Conservation (phyloP, 164 flowering plant species). For the Magnolia changhungtana region DNA sequence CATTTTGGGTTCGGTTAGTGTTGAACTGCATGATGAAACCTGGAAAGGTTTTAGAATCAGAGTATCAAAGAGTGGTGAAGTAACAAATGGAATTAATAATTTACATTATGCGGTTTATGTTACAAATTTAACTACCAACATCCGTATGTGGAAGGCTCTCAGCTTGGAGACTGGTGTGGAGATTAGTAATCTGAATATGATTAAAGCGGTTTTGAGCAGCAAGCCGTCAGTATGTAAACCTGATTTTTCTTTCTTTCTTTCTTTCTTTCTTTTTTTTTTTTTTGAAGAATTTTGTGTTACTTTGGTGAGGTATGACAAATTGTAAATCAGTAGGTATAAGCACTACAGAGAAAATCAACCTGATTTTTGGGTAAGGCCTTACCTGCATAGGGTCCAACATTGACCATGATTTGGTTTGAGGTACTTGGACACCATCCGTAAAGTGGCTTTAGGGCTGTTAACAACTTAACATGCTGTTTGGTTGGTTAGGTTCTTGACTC, state of each 20-base stretch:
- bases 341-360: too few relatives aligned
- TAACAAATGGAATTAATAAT: conserved; percentile 13
- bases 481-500: too few relatives aligned
- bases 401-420: too few relatives aligned
- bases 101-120: conserved; percentile 43
- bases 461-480: not conserved
- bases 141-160: conserved; percentile 54
- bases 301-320: too few relatives aligned
- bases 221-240: conserved; percentile 33
- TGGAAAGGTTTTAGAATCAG: conserved; percentile 16
- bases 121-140: conserved; percentile 44
- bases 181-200: conserved; percentile 1
- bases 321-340: too few relatives aligned
- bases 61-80: conserved; percentile 27
- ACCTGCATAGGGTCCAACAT: too few relatives aligned
- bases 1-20: conserved; percentile 19
- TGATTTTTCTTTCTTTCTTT: too few relatives aligned
- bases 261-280: too few relatives aligned
- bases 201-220: conserved; percentile 19
- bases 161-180: conserved; percentile 13
- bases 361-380: too few relatives aligned
- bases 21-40: conserved; percentile 11
- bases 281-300: too few relatives aligned
- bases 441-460: too few relatives aligned
- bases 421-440: too few relatives aligned